Conservation (phyloP, 495 filamentous ascomycete genomes). For the Letharia lupina region DNA sequence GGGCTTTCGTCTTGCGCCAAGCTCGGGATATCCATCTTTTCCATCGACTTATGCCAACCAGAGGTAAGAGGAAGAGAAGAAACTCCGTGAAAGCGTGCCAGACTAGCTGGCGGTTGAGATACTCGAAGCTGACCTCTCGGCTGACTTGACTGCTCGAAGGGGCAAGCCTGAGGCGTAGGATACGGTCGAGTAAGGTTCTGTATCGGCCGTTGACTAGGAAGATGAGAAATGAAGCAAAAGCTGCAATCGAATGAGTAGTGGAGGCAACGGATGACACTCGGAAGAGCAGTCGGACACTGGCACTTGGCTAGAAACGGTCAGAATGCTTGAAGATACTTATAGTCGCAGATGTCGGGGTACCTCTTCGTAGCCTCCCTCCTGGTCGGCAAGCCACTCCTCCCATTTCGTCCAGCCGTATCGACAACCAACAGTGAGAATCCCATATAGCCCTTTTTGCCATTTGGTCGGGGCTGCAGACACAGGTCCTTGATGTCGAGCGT, state of each 20-base stretch:
- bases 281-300: constrained; percentile 49
- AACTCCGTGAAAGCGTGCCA: constrained; percentile 99
- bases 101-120: constrained; percentile 92
- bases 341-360: constrained; percentile 25
- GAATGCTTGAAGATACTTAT: background rate
- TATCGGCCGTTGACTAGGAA: constrained; percentile 89
- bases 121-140: constrained; percentile 92
- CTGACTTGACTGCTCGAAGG: constrained; percentile 72
- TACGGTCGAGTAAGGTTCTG: constrained; percentile 78
- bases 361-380: constrained; percentile 62
- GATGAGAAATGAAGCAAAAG: constrained; percentile 76
- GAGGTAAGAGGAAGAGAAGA: constrained; percentile 84
- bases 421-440: constrained; percentile 75
- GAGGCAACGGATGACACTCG: constrained; percentile 59
- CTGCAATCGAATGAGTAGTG: constrained; percentile 66
- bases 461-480: constrained; percentile 54
- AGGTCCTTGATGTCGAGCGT: constrained; percentile 60
- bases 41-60: constrained; percentile 92
- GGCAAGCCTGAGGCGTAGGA: constrained; percentile 77
- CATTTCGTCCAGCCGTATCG: constrained; percentile 84
- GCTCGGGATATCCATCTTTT: constrained; percentile 75
- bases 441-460: constrained; percentile 79
- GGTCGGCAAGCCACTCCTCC: constrained; percentile 74
- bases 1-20: constrained; percentile 66
- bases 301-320: constrained; percentile 31